Evolutionary conservation across 768 basidiomycete genomes (phyloP), one percentile per base, ranked within the genome.

Genomic region (Kwoniella sp.): DNA sequence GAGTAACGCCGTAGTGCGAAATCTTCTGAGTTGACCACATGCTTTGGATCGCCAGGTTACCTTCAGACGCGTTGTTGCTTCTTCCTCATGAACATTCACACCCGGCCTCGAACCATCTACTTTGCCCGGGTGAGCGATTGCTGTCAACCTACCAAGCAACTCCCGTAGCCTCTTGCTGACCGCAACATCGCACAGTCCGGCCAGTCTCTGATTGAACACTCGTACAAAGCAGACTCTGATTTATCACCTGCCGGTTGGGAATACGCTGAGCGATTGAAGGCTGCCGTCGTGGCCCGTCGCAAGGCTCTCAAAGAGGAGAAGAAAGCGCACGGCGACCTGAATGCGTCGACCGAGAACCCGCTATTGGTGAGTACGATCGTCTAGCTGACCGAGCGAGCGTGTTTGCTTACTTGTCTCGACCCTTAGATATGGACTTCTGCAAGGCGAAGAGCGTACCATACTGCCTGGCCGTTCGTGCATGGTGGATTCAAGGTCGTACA

Each of bases 11-110:
- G 19, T 8, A 17, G 15, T 25, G 14, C 32, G 31, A 32, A 49
- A 49, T 25, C 26, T 12, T n/a, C n/a, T 50, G 39, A 6, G 6
- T 19, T 44, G 14, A 22, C 27, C 31, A 17, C 25, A n/a, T n/a
- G n/a, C n/a, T n/a, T n/a, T n/a, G n/a, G n/a, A n/a, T 19, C 14
- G 23, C 3, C 31, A 74, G 73, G 74, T 7, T 75, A 74, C 45
- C 43, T 63, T 14, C 75, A 98, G 84, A 89, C 89, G 2, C 79
- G 93, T 54, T 91, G 96, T 53, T 88, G 98, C 22, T 99, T 98
- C 80, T 98, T 95, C 80, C 79, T 99, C 38, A 98, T 98, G 95
- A 99, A 99, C 73, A 96, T 99, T 41, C 93, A 99, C 76, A 96
- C 91, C 67, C 80, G 81, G 57, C 87, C 84, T 70, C 80, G 93